A percentile compares a stretch with the other conserved stretches of the same genome.
Conservation (phyloP, 2,329 filamentous ascomycete species). For the Waltergamsia citrina region DNA sequence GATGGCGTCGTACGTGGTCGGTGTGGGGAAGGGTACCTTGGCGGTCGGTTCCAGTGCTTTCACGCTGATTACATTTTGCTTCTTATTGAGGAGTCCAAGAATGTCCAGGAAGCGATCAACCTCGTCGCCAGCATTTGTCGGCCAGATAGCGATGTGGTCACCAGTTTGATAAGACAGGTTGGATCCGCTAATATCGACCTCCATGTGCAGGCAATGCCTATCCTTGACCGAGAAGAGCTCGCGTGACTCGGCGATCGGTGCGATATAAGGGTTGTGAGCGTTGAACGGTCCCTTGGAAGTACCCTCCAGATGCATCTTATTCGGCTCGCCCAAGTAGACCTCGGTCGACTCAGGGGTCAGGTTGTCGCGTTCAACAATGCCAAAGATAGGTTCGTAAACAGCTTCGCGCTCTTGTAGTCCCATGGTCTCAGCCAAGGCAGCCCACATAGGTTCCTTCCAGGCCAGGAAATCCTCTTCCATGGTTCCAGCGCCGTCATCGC, state of each 20-base stretch:
- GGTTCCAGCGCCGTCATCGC: constrained; percentile 93
- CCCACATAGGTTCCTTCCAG: constrained; percentile 99
- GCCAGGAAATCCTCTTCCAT: constrained; percentile 99
- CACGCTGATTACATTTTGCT: constrained; percentile 73
- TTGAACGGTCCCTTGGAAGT: constrained; percentile 83
- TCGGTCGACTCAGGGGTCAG: constrained; percentile 65
- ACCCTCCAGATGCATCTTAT: constrained; percentile 89
- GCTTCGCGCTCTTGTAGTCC: constrained; percentile 89
- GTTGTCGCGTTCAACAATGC: constrained; percentile 66
- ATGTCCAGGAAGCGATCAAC: constrained; percentile 82
- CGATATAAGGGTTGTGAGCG: constrained; percentile 93
- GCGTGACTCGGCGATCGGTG: constrained; percentile 81
- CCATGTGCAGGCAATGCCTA: constrained; percentile 93
- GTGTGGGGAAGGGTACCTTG: constrained; percentile 95
- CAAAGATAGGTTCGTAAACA: constrained; percentile 88
- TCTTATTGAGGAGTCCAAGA: constrained; percentile 67
- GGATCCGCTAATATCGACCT: constrained; percentile 82
- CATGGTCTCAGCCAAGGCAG: constrained; percentile 72
- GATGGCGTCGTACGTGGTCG: constrained; percentile 91
- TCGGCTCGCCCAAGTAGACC: constrained; percentile 93
- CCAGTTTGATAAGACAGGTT: constrained; percentile 92
- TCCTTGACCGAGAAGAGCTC: constrained; percentile 86
- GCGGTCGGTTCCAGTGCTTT: constrained; percentile 91
- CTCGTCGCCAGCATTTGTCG: constrained; percentile 85
- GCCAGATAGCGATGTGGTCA: constrained; percentile 96